A percentile compares a stretch with the other conserved stretches of the same genome.
Conservation (phyloP, 2,329 filamentous ascomycete genomes). For the Aspergillus sp. region DNA sequence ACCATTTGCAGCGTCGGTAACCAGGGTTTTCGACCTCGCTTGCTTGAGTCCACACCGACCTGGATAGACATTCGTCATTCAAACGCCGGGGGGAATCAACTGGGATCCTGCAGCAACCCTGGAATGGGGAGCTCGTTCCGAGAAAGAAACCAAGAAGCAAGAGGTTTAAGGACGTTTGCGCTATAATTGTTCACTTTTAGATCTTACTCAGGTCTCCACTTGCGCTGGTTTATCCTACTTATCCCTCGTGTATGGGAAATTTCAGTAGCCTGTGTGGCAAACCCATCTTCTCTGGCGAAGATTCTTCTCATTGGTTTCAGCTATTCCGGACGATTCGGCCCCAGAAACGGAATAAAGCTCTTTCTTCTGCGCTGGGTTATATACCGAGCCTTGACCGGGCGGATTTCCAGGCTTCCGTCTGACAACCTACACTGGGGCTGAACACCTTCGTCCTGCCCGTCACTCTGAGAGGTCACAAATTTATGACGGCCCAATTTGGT, state of each 20-base stretch:
- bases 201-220: constrained; percentile 11
- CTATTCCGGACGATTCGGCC: neutral
- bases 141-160: constrained; percentile 13
- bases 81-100: constrained; percentile 23
- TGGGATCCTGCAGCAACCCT: constrained; percentile 29
- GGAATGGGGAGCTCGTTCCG: constrained; percentile 28
- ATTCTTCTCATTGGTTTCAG: constrained; percentile 4
- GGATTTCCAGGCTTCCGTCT: neutral
- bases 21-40: constrained; percentile 3
- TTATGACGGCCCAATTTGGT: neutral
- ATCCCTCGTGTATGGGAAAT: constrained; percentile 16
- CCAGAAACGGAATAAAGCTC: constrained; percentile 1
- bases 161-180: constrained; percentile 27
- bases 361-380: neutral
- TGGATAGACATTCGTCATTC: constrained; percentile 15
- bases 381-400: constrained; percentile 2
- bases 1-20: constrained; percentile 8
- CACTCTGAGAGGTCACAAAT: neutral
- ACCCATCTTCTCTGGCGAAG: constrained; percentile 12
- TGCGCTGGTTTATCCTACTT: constrained; percentile 15
- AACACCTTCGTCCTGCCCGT: neutral
- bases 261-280: constrained; percentile 19
- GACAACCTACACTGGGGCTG: neutral
- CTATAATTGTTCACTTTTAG: constrained; percentile 28
- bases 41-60: constrained; percentile 10